These are phyloP conservation scores for Gracilaria gracilis DNA, from an alignment of 23 red algal genomes.

Conservation along the genomic window DNA sequence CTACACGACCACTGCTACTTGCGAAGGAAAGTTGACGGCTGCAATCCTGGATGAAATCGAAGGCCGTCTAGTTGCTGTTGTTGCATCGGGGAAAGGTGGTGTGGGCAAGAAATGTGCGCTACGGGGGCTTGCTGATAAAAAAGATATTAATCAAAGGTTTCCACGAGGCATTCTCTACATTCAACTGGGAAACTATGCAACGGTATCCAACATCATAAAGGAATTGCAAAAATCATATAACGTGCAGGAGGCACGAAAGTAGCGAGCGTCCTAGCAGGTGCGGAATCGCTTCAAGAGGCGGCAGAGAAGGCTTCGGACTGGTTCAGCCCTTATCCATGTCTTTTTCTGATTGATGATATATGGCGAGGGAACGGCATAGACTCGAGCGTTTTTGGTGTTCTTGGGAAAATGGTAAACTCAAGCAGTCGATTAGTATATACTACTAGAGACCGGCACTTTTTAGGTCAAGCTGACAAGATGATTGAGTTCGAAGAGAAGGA, in stretches of 20 bases:
- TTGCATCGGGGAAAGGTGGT: constrained; percentile 29
- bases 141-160: constrained; percentile 4
- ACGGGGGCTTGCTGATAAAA: constrained; percentile 2
- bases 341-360: constrained; percentile 38
- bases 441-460: constrained; percentile 1
- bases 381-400: background rate
- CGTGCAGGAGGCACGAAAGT: background rate
- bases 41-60: background rate
- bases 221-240: background rate
- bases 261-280: background rate
- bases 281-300: background rate
- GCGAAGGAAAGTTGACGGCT: constrained; percentile 17
- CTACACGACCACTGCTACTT: constrained; percentile 1
- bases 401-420: constrained; percentile 1
- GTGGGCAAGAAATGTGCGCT: constrained; percentile 29
- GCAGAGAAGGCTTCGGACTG: background rate
- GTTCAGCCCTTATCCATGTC: constrained; percentile 11
- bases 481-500: background rate
- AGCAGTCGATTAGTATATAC: background rate
- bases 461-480: background rate
- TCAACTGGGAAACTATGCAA: constrained; percentile 9
- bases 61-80: background rate
- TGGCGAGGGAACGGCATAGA: constrained; percentile 17
- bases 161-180: constrained; percentile 22
- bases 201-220: background rate